A percentile compares a stretch with the other conserved stretches of the same genome.
Conservation (phyloP, 2,329 filamentous ascomycete genomes). For the Septoria petroselini region DNA sequence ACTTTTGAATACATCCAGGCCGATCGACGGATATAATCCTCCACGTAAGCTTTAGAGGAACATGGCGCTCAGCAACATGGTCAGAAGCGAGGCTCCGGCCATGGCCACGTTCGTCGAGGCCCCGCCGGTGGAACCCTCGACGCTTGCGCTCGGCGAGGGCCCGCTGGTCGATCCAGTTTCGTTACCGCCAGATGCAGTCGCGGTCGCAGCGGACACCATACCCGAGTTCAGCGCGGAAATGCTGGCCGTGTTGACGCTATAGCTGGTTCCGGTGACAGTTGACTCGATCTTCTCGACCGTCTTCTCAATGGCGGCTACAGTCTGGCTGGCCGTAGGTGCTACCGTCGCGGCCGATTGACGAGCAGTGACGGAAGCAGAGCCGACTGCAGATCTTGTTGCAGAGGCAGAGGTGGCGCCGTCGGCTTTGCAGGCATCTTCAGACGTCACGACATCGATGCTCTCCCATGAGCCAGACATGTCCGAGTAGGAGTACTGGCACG, state of each 20-base stretch:
- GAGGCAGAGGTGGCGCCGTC: constrained; percentile 27
- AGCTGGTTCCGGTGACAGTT: constrained; percentile 29
- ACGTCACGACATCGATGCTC: constrained; percentile 47
- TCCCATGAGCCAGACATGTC: constrained; percentile 49
- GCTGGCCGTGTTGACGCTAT: constrained; percentile 30
- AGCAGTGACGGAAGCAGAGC: constrained; percentile 15
- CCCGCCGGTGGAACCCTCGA: constrained; percentile 19
- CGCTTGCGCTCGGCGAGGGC: constrained; percentile 15
- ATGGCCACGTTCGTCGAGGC: constrained; percentile 19
- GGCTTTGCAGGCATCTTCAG: constrained; percentile 35
- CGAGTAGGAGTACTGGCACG: constrained; percentile 49
- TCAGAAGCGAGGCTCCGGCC: constrained; percentile 27
- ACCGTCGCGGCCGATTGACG: constrained; percentile 25
- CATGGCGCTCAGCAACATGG: constrained; percentile 22
- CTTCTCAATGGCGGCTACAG: constrained; percentile 26
- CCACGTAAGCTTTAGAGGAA: not conserved
- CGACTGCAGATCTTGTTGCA: constrained; percentile 11
- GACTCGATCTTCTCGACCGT: constrained; percentile 24
- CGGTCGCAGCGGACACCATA: constrained; percentile 13
- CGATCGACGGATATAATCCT: too few species aligned
- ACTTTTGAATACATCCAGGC: too few species aligned
- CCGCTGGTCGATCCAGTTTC: constrained; percentile 14
- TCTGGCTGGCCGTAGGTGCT: constrained; percentile 33
- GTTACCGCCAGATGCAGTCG: constrained; percentile 14
- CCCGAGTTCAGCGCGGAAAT: constrained; percentile 27